Evolutionary conservation across 1,284 basidiomycete genomes (phyloP), one percentile per base, ranked within the genome.

Genomic region (Boletus mariae): DNA sequence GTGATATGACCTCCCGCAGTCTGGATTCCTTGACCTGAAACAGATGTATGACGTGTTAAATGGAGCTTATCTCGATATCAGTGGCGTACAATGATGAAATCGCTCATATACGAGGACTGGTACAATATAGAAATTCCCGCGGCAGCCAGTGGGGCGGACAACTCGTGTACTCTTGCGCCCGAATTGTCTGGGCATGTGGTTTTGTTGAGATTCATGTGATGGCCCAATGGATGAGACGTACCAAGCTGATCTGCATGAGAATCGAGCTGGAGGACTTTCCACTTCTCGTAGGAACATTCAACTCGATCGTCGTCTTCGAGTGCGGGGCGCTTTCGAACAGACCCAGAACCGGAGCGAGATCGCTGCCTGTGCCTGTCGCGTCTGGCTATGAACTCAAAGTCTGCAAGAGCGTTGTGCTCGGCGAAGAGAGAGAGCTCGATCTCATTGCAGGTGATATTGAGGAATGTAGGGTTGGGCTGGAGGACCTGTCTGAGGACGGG

Each of bases 61-160:
- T 12, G n/a, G 38, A 23, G 17, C 20, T 41, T 20, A 45, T 45
- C n/a, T 31, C n/a, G 28, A 29, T 15, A 32, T 32, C 12, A 32
- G 25, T 35, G 47, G 71, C 82, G 57, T 64, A 87, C 90, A 58
- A 93, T 81, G 48, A 93, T 84, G 68, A 90, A 92, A 70, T 93
- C 90, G 62, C 87, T 86, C 78, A 85, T 85, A 67, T 92, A 90
- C 10, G 87, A 89, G 5, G 89, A 91, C 67, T 91, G 90, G 66
- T 92, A 93, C 5, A 92, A 73, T 52, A 92, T 92, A 28, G 87
- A 87, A 42, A 93, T 90, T 9, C 88, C 89, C 34, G 87, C 89
- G 25, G 80, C 80, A 5, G 90, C 88, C 11, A 93, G 75, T 25
- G 86, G 87, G 7, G 85, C 85, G 28, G 90, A 91, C 29, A 93